Evolutionary conservation across 805 yeast genomes (phyloP).

Genomic region (Wickerhamomyces tratensis): DNA sequence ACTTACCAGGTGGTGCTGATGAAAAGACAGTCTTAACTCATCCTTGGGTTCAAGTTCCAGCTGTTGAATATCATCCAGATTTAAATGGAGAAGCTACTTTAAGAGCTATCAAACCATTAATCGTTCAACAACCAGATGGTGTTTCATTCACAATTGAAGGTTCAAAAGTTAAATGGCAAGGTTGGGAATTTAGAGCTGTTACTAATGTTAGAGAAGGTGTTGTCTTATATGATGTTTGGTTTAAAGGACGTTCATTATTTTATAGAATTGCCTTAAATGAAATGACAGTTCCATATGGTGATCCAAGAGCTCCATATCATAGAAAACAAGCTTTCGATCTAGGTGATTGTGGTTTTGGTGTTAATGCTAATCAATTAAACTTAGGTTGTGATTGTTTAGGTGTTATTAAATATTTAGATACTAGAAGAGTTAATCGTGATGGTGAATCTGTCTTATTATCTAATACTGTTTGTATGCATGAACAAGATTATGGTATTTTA

Average conservation of each 20-base stretch:
- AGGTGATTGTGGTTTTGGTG: constrained; percentile 82
- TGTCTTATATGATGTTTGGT: constrained; percentile 60
- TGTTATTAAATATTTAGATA: constrained; percentile 64
- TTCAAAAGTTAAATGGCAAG: constrained; percentile 66
- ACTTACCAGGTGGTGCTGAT: constrained; percentile 63
- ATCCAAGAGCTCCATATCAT: constrained; percentile 75
- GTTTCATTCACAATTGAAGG: constrained; percentile 56
- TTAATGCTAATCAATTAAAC: constrained; percentile 53
- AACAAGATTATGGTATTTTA: constrained; percentile 66
- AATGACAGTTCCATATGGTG: constrained; percentile 87
- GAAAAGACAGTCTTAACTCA: constrained; percentile 41
- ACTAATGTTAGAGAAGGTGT: constrained; percentile 73
- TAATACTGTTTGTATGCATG: constrained; percentile 73
- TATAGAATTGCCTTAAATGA: constrained; percentile 69
- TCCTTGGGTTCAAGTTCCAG: constrained; percentile 50
- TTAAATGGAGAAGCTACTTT: constrained; percentile 39
- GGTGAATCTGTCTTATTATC: constrained; percentile 59
- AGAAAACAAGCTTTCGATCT: constrained; percentile 83
- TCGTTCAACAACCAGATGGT: constrained; percentile 71
- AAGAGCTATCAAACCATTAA: constrained; percentile 61
- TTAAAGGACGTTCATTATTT: constrained; percentile 68
- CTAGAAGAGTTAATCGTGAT: constrained; percentile 40
- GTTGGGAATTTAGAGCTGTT: constrained; percentile 70
- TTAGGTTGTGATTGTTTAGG: constrained; percentile 83
- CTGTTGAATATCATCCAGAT: constrained; percentile 69